Evolutionary conservation across 1,284 basidiomycete genomes (phyloP), one percentile per base, ranked within the genome.

Genomic region (Boletellus deceptivus): DNA sequence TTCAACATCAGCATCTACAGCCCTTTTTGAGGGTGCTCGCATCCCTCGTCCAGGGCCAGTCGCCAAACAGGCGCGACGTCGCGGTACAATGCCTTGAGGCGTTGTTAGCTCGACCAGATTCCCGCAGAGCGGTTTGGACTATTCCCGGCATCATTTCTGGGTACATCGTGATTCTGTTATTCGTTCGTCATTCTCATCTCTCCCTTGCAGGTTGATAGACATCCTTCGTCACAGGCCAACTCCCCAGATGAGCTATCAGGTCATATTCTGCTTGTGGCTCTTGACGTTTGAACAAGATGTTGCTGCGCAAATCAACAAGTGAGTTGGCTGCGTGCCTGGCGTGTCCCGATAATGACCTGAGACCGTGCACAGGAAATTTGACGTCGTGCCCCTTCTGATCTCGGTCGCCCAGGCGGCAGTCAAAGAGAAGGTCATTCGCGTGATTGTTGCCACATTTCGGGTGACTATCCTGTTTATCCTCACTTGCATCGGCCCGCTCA

Each of bases 351-450:
- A 10, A 37, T 33, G 41, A 43, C 24, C 25, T 20, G 49, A 20
- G 44, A 38, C 17, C 24, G 1, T 8, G 10, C 9, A 6, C 59
- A 94, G 91, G 74, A 89, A 88, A 70, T 95, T 89, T 67, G 90
- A 95, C 62, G 79, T 98, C 38, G 86, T 98, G 58, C 87, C 93
- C n/a, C 73, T 93, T 17, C 78, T 99, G 34, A 86, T 87, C 35
- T 84, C 89, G 39, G 84, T 94, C 27, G 93, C 93, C 3, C 91
- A 95, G 68, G 82, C 74, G 17, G 95, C 95, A 1, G 89, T 92
- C 39, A 99, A 99, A 73, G 96, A 99, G 73, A 99, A 99, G 70
- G 93, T 99, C 25, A 90, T 93, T 55, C 86, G 96, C 17, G 89
- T 99, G n/a, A 85, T 96, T 47, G 79, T 98, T 10, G 92, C 96